A percentile compares a stretch with the other conserved stretches of the same genome.
phyloP scores from a whole-genome alignment of 805 yeast genomes.

The Metschnikowia matae region DNA sequence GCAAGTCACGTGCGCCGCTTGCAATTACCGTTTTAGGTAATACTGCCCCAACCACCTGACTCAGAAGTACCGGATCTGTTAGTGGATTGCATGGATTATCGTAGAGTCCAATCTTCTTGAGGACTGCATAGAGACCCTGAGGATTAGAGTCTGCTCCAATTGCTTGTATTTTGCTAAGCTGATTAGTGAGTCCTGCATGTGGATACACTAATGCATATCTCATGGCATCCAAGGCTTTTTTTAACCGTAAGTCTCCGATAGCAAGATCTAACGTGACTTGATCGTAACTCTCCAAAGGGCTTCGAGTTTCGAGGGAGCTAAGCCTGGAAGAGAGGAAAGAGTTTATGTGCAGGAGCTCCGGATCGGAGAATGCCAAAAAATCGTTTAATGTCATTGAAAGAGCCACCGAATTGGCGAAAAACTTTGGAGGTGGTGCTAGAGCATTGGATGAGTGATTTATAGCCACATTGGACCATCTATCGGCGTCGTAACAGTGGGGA shows the following conservation, averaged over 20 bases:
- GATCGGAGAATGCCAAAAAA: slow-evolving; percentile 10
- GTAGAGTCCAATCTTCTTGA: slow-evolving; percentile 22
- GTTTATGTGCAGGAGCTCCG: slow-evolving; percentile 6
- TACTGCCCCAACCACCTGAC: slow-evolving; percentile 22
- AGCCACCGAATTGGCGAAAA: slow-evolving; percentile 24
- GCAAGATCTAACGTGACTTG: slow-evolving; percentile 25
- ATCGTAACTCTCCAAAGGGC: slow-evolving; percentile 10
- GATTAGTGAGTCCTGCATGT: slow-evolving; percentile 19
- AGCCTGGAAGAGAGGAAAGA: background rate
- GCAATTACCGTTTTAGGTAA: slow-evolving; percentile 13
- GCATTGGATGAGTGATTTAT: slow-evolving; percentile 24
- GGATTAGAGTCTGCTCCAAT: slow-evolving; percentile 7
- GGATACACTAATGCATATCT: slow-evolving; percentile 33
- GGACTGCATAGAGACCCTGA: slow-evolving; percentile 10
- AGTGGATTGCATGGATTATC: slow-evolving; percentile 19
- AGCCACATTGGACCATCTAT: slow-evolving; percentile 20
- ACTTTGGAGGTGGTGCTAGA: slow-evolving; percentile 18
- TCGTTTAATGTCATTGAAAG: slow-evolving; percentile 13
- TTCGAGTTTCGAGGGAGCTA: background rate
- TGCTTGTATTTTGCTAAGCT: slow-evolving; percentile 9
- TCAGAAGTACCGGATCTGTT: slow-evolving; percentile 29
- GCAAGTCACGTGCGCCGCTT: slow-evolving; percentile 18
- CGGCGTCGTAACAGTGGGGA: slow-evolving; percentile 14
- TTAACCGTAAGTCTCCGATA: slow-evolving; percentile 29
- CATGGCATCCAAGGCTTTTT: slow-evolving; percentile 24